These are phyloP conservation scores for Kodamaea sp. DNA, from an alignment of 1,139 yeast genomes.

Conservation along the genomic window DNA sequence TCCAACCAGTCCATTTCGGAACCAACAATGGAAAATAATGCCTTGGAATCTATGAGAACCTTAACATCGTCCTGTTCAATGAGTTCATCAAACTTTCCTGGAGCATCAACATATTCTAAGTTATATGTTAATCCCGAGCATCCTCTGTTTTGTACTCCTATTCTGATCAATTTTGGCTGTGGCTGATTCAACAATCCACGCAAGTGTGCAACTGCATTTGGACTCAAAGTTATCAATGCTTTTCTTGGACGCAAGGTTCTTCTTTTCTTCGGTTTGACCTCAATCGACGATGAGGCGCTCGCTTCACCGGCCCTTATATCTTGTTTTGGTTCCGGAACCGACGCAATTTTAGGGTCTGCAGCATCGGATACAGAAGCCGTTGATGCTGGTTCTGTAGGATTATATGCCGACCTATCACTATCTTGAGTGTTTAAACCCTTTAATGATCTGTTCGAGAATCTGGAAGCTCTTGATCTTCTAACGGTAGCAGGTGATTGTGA, in stretches of 20 bases:
- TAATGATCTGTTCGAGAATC: conserved; percentile 25
- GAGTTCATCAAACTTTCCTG: conserved; percentile 92
- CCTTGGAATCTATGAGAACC: conserved; percentile 92
- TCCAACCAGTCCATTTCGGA: conserved; percentile 99
- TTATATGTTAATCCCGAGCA: conserved; percentile 94
- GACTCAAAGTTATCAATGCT: conserved; percentile 80
- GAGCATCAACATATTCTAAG: conserved; percentile 82
- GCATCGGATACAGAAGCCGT: conserved; percentile 5
- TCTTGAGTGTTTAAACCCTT: conserved; percentile 3
- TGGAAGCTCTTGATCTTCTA: conserved; percentile 41
- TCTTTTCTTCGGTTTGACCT: conserved; percentile 41
- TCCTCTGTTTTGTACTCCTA: conserved; percentile 94
- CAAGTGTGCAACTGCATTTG: conserved; percentile 73
- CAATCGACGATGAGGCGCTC: conserved; percentile 9
- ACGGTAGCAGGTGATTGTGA: conserved; percentile 19
- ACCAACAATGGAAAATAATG: conserved; percentile 91
- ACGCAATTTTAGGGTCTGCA: conserved; percentile 5
- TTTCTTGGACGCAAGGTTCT: conserved; percentile 81
- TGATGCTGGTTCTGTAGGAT: conserved; percentile 3
- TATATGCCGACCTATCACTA: background rate
- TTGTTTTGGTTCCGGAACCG: conserved; percentile 5
- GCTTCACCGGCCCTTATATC: conserved; percentile 5
- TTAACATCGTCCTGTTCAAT: conserved; percentile 92
- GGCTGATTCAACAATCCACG: conserved; percentile 71
- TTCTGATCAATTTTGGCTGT: conserved; percentile 82